Base-by-base conservation (phyloP, 1,284 basidiomycete genomes). In the Microbotryum intermedium region DNA sequence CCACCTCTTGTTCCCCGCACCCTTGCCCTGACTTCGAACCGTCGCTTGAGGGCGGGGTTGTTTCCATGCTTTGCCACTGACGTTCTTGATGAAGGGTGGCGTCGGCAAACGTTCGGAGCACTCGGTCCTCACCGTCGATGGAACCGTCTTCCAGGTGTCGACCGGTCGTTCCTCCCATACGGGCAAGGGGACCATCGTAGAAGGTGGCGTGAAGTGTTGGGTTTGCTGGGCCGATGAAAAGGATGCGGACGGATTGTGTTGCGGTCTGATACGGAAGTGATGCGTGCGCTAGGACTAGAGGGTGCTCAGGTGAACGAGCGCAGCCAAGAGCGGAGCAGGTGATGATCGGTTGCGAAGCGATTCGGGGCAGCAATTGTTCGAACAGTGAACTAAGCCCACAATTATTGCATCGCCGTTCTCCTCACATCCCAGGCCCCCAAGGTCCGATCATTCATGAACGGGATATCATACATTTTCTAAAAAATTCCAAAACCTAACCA, bases 41-140 rank as follows among this genome's bases (percentile, higher is more conserved):
- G 64, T 65, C 20, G 66, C 61, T 21, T 52, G 48, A 50, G 42
- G 46, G 52, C 68, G 57, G 5, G 53, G 28, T 23, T 49, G 43
- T 53, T 68, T 68, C 66, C 66, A 68, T 39, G 52, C 56, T 18
- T 59, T 48, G 2, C 64, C 64, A 43, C 48, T 52, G 28, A 62
- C 60, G 50, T 54, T 62, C 34, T 53, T 52, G 30, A 58, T 34
- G 23, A 52, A 62, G 11, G 65, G 53, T 3, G 55, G 49, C 1
- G 64, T 53, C 21, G 47, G 58, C 39, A 59, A 50, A 8, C 58
- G 57, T 18, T 13, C 44, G 21, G 39, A n/a, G 16, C 45, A 21
- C 34, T 51, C 52, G 1, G 28, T 21, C 3, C 30, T 28, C 7
- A 47, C n/a, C 4, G 42, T 42, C 2, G 57, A 61, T 34, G 65